Evolutionary conservation across 2,329 filamentous ascomycete genomes (phyloP).

Genomic region (Colletotrichum siamense): DNA sequence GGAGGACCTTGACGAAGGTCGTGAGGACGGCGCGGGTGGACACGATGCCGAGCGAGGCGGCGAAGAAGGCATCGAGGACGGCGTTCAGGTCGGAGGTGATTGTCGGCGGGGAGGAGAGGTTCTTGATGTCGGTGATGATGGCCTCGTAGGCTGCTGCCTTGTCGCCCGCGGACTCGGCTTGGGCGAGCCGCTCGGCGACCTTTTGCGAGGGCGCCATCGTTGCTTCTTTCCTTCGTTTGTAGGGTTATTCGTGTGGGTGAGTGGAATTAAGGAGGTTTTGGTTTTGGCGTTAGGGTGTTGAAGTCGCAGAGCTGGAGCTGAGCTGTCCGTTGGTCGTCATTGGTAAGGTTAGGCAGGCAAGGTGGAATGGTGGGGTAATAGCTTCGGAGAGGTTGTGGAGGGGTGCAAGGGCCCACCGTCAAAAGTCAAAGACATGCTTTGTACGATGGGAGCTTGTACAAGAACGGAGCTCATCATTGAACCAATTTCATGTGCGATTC

Average conservation of each 20-base stretch:
- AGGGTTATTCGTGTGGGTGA: not conserved
- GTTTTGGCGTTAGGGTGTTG: not conserved
- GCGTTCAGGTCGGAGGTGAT: constrained; percentile 65
- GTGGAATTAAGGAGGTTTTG: no score
- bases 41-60: constrained; percentile 76
- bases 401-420: not conserved
- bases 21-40: constrained; percentile 73
- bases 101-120: constrained; percentile 43
- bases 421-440: not conserved
- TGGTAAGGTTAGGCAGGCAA: constrained; percentile 5
- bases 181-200: constrained; percentile 48
- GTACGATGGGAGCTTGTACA: not conserved
- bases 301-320: not conserved
- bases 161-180: constrained; percentile 43
- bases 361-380: constrained; percentile 28
- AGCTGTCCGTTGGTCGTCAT: constrained; percentile 15
- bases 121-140: constrained; percentile 49
- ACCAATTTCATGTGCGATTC: not conserved
- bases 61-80: constrained; percentile 71
- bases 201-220: constrained; percentile 44
- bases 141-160: constrained; percentile 51
- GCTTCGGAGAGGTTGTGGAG: not conserved
- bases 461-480: not conserved
- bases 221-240: not conserved
- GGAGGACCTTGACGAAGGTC: constrained; percentile 69